phyloP scores from a whole-genome alignment of 2,329 filamentous ascomycete species.

The Aphanocladium album region DNA sequence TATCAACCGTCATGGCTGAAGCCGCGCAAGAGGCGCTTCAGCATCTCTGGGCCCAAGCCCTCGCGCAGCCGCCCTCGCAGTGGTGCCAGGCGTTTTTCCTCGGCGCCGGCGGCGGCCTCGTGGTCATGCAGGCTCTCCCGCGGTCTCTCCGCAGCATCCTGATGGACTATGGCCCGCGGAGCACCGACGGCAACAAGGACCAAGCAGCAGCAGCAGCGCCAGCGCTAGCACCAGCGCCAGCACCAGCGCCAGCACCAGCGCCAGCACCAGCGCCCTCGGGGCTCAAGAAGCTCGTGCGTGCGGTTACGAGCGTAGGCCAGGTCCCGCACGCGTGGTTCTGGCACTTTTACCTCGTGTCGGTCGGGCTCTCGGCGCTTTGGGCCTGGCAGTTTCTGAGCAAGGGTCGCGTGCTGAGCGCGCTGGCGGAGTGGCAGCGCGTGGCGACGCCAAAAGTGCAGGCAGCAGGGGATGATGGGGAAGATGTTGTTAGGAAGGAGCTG shows the following conservation, averaged over 20 bases:
- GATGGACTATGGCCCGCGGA: conserved; percentile 48
- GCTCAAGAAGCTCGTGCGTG: conserved; percentile 26
- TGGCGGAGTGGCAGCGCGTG: conserved; percentile 33
- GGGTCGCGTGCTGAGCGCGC: conserved; percentile 47
- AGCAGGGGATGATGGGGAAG: not conserved
- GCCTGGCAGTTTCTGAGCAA: conserved; percentile 53
- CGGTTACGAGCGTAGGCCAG: conserved; percentile 35
- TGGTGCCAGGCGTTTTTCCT: conserved; percentile 46
- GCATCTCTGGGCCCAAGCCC: not conserved
- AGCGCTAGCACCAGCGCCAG: not conserved
- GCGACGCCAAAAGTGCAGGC: not conserved
- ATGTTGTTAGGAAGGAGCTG: conserved; percentile 42
- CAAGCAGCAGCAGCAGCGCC: not conserved
- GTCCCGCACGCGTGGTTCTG: conserved; percentile 87
- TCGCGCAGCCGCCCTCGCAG: conserved; percentile 22
- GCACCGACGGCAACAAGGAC: conserved; percentile 18
- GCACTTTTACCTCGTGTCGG: conserved; percentile 76
- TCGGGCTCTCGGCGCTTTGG: conserved; percentile 71
- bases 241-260: not conserved
- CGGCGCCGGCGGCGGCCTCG: conserved; percentile 34
- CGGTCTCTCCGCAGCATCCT: conserved; percentile 38
- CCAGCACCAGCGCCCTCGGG: not conserved
- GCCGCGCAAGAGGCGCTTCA: not conserved
- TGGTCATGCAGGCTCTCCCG: conserved; percentile 41
- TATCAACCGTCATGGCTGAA: not conserved